Percentiles rank a stretch among this genome's conserved stretches.
Conservation (phyloP, 2,329 filamentous ascomycete species). For the Aschersonia sp. region DNA sequence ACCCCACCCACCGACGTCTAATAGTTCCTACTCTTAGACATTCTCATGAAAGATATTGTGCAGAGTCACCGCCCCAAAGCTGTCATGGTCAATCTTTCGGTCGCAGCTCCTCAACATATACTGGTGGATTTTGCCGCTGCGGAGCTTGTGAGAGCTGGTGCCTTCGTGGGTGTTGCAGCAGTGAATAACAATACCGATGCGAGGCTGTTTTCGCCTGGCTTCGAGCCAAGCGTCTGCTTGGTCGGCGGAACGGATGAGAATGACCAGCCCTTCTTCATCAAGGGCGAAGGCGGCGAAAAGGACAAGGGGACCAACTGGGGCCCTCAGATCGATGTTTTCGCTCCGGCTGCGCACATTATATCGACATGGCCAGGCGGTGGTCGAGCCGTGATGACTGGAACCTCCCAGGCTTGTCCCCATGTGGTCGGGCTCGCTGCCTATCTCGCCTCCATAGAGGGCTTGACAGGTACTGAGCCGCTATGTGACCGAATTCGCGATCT, state of each 20-base stretch:
- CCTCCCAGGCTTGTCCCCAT: background rate
- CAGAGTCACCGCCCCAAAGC: slow-evolving; percentile 9
- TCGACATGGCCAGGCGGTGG: background rate
- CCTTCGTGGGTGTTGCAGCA: slow-evolving; percentile 8
- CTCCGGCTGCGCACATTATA: background rate
- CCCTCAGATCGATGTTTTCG: background rate
- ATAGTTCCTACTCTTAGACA: no score
- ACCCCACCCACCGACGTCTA: no score
- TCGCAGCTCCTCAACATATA: slow-evolving; percentile 10
- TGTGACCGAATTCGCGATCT: background rate
- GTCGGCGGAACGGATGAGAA: slow-evolving; percentile 12
- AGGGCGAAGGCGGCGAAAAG: slow-evolving; percentile 11
- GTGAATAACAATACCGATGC: slow-evolving; percentile 6
- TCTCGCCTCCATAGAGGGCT: background rate
- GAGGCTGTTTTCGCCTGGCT: slow-evolving; percentile 5
- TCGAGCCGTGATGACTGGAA: background rate
- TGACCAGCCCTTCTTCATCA: background rate
- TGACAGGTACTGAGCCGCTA: background rate
- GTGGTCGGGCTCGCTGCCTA: background rate
- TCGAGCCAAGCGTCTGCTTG: slow-evolving; percentile 8
- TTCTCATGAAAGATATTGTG: slow-evolving; percentile 15
- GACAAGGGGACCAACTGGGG: slow-evolving; percentile 26
- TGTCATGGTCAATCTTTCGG: slow-evolving; percentile 28
- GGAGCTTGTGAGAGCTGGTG: slow-evolving; percentile 5
- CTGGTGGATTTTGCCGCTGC: slow-evolving; percentile 20